A percentile compares a stretch with the other conserved stretches of the same genome.
Evolutionary conservation across 2,329 filamentous ascomycete genomes (phyloP).

Genomic region (Nemania abortiva): DNA sequence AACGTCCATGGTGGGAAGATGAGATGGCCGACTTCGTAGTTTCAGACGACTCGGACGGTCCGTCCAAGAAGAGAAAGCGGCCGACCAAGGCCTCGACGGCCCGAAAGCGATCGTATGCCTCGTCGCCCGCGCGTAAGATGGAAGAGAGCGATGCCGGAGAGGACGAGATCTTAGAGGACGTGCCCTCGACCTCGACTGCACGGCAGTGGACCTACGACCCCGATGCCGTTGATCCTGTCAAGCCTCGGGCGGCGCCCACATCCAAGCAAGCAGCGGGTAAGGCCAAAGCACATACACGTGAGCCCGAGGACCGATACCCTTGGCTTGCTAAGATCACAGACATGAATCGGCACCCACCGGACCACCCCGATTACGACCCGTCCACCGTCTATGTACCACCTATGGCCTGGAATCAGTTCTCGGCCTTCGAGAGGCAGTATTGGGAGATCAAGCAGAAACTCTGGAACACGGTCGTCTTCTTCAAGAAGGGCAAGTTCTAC

Average conservation of each 20-base stretch:
- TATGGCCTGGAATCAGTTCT: conserved; percentile 82
- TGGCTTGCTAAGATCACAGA: conserved; percentile 92
- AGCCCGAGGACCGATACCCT: conserved; percentile 86
- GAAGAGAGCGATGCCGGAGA: conserved; percentile 60
- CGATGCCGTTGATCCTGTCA: conserved; percentile 56
- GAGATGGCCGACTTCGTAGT: conserved; percentile 91
- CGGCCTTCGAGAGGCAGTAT: conserved; percentile 96
- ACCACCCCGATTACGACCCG: conserved; percentile 90
- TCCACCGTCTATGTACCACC: conserved; percentile 92
- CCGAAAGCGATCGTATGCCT: conserved; percentile 73
- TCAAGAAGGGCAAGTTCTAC: conserved; percentile 99
- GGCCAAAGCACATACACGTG: conserved; percentile 80
- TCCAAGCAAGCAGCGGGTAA: conserved; percentile 56
- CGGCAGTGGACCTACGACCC: conserved; percentile 82
- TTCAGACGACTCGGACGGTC: conserved; percentile 84
- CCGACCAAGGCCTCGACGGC: conserved; percentile 63
- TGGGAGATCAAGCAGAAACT: conserved; percentile 99
- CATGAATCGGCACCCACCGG: conserved; percentile 81
- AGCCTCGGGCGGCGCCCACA: conserved; percentile 42
- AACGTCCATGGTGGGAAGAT: conserved; percentile 52
- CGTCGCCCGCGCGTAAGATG: conserved; percentile 57
- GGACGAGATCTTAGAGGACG: conserved; percentile 66
- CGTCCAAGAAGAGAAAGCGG: conserved; percentile 82
- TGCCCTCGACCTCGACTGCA: conserved; percentile 76
- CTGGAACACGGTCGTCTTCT: conserved; percentile 98